Base-by-base conservation (phyloP, 75 land plant genomes). In the Sequoia sempervirens region DNA sequence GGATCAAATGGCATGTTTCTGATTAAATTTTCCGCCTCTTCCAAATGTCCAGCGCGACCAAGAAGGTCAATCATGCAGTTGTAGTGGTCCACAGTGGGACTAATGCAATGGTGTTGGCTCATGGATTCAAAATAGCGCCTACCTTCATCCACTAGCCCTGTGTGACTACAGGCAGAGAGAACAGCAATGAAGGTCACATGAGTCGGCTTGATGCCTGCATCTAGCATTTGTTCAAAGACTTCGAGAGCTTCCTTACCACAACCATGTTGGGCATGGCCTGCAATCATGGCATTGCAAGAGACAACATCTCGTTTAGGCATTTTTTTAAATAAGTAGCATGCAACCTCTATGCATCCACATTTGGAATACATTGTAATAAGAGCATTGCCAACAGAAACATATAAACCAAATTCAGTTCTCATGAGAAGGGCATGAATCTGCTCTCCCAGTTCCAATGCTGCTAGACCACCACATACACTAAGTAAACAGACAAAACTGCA, bases 201-300 rank as follows among this genome's bases (percentile, higher is more conserved):
- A 53, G 88, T 90, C 10, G 96, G 96, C 28, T 56, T 41, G 58
- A 87, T 84, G 13, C 82, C 82, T 28, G 73, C 68, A 15, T 84
- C 81, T 47, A 87, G 86, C 96, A 94, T 91, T 81, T 74, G 17
- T 14, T 89, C 81, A 82, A 89, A 90, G 66, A 93, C 79, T 43
- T 14, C 58, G 38, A 93, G 74, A 37, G 94, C 91, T n/a, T 94
- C 86, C 37, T 75, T 84, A 2, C 84, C 91, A 26, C 70, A 80
- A 1, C 96, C 96, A 79, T 90, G 87, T 36, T 91, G 90, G 53
- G 88, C 86, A 58, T 90, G 89, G 32, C 86, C 92, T 23, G 86
- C 86, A 79, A 95, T 93, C 88, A 95, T 89, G 34, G 92, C 88
- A 73, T 91, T 95, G 64, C 81, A 90, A 3, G 93, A 84, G 15